These are phyloP conservation scores for Cryptococcus sp. DNA, from an alignment of 1,284 basidiomycete species.

Conservation along the genomic window DNA sequence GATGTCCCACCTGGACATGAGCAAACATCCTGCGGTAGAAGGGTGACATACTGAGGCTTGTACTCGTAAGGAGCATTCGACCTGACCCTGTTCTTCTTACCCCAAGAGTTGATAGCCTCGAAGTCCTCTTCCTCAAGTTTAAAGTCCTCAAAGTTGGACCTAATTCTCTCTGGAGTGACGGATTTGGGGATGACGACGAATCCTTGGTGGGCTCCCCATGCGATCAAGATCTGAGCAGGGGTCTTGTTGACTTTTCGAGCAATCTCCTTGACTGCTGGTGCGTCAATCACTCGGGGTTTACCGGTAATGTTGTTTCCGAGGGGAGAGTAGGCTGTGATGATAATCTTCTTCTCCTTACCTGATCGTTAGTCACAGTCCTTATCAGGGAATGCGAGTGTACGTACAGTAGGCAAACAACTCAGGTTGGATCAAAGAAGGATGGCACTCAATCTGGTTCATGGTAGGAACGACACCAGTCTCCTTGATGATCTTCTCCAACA, in stretches of 20 bases:
- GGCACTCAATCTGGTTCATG: constrained; percentile 78
- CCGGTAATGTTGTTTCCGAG: constrained; percentile 60
- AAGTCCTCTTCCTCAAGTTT: constrained; percentile 61
- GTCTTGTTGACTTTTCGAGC: constrained; percentile 58
- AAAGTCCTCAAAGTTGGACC: constrained; percentile 66
- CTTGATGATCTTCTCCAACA: constrained; percentile 65
- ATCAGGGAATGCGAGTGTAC: not conserved
- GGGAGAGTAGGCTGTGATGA: constrained; percentile 78
- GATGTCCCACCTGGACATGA: constrained; percentile 59
- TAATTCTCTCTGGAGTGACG: constrained; percentile 53
- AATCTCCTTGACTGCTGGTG: constrained; percentile 58
- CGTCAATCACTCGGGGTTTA: constrained; percentile 49
- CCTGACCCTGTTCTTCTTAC: constrained; percentile 55
- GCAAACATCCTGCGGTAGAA: not conserved
- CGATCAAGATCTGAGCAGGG: constrained; percentile 65
- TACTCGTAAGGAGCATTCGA: constrained; percentile 63
- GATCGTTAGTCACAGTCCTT: constrained; percentile 35
- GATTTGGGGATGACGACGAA: constrained; percentile 70
- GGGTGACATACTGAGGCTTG: constrained; percentile 37
- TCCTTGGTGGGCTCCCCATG: constrained; percentile 63
- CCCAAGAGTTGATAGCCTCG: constrained; percentile 57
- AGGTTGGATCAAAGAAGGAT: constrained; percentile 55
- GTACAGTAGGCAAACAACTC: constrained; percentile 36
- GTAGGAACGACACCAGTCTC: constrained; percentile 73
- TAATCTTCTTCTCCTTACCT: constrained; percentile 68